Evolutionary conservation across 2,329 filamentous ascomycete species (phyloP), one percentile per base, ranked within the genome.

Genomic region (Aspergillus pseudoterreus): DNA sequence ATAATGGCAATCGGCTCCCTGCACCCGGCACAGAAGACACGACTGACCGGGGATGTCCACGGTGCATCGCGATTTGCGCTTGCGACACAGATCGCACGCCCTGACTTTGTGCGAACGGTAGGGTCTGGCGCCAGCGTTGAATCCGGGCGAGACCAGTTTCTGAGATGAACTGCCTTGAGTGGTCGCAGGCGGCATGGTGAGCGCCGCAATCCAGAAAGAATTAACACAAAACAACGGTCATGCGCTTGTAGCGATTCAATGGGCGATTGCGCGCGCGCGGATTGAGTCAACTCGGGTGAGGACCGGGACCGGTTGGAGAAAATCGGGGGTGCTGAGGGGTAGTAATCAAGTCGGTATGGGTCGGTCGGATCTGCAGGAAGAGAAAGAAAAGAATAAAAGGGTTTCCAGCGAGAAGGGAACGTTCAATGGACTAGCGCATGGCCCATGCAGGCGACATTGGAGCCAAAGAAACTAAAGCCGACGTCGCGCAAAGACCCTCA

Each of bases 41-140:
- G 74, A 73, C 47, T 77, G 69, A 2, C 78, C 74, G 4, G 75
- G 73, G 12, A 78, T 68, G 58, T 83, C 81, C 24, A 82, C 77
- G 15, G 81, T 82, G 62, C 83, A 85, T 57, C 83, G 75, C 2
- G 81, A 82, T 63, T 85, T 85, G 53, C 83, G 77, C 53, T 78
- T 78, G 48, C 83, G 76, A 61, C 83, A 86, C 12, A 81, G 71
- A 47, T 81, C 70, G 67, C 83, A 85, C 8, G 82, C 82, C 45
- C 82, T 81, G 36, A 79, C 77, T 54, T 82, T 77, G 67, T 85
- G 82, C 6, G 82, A 85, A 53, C 82, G 73, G 61, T 85, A 85
- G 3, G 82, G 82, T 42, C 82, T 74, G 46, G 73, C 66, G 14
- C 71, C 71, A 43, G 71, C 68, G 52, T 72, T 73, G 55, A 74